Percentiles rank a stretch among this genome's conserved stretches.
Conservation (phyloP, 2,329 filamentous ascomycete species). For the Aaosphaeria pasadenensis region DNA sequence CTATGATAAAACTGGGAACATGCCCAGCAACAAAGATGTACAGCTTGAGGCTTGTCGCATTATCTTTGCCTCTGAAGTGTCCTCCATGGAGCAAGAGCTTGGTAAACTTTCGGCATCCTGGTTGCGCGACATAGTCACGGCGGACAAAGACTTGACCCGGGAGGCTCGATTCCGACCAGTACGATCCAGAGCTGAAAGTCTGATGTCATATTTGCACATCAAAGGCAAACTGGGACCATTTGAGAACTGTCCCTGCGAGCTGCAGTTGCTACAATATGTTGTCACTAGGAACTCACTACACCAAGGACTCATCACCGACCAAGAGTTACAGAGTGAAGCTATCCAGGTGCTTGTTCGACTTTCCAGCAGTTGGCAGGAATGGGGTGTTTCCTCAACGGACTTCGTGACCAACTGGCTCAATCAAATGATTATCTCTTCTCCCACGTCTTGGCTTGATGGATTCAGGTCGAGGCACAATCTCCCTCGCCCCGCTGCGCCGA, state of each 20-base stretch:
- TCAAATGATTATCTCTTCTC: too few relatives aligned
- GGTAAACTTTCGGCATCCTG: neutral
- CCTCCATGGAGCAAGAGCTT: slow-evolving; percentile 1
- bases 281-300: too few relatives aligned
- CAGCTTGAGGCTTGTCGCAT: slow-evolving; percentile 25
- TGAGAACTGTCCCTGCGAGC: slow-evolving; percentile 20
- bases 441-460: too few relatives aligned
- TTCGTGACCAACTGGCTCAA: too few relatives aligned
- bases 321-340: too few relatives aligned
- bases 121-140: neutral
- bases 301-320: too few relatives aligned
- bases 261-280: slow-evolving; percentile 1
- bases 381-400: too few relatives aligned
- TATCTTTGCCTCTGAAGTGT: slow-evolving; percentile 19
- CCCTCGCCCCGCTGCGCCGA: too few relatives aligned
- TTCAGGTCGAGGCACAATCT: too few relatives aligned
- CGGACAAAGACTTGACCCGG: neutral
- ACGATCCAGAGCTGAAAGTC: neutral
- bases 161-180: neutral
- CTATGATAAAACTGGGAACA: slow-evolving; percentile 14
- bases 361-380: too few relatives aligned
- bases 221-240: slow-evolving; percentile 12
- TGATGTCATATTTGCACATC: neutral
- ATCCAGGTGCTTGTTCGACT: too few relatives aligned
- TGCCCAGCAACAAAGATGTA: slow-evolving; percentile 18